Conservation (phyloP, 2,329 filamentous ascomycete genomes). For the Microsporum canis region DNA sequence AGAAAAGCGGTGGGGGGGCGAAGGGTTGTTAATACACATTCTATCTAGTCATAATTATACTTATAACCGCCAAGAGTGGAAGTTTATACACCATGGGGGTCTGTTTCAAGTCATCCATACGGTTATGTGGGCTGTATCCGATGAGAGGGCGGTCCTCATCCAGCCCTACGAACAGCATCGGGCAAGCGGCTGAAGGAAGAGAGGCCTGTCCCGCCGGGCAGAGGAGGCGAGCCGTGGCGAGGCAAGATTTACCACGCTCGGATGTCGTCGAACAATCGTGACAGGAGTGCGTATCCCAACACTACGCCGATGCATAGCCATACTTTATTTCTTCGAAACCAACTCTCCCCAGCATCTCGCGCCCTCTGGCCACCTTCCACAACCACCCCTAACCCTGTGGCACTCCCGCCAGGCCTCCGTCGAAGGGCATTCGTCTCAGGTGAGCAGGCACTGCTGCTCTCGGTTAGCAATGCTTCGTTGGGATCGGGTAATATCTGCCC, state of each 20-base stretch:
- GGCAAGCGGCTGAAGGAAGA: background rate
- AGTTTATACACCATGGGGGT: background rate
- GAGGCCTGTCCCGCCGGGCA: background rate
- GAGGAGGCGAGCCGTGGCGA: background rate
- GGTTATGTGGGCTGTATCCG: too few relatives aligned
- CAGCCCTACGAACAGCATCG: background rate
- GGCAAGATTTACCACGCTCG: constrained; percentile 1
- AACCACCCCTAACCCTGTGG: constrained; percentile 47
- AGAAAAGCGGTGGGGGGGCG: too few relatives aligned
- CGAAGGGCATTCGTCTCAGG: constrained; percentile 52
- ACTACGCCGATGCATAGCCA: constrained; percentile 58
- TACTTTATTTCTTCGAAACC: constrained; percentile 70
- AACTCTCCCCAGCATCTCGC: constrained; percentile 67
- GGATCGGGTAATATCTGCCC: constrained; percentile 51
- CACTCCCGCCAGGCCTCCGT: constrained; percentile 50
- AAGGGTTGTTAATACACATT: background rate
- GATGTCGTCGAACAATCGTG: constrained; percentile 52
- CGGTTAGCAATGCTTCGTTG: constrained; percentile 34
- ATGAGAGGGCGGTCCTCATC: background rate
- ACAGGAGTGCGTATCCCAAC: constrained; percentile 73
- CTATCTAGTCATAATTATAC: background rate
- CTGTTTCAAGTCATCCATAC: background rate
- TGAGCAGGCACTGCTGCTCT: constrained; percentile 40
- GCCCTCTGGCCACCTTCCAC: constrained; percentile 69
- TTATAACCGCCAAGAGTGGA: background rate